Base-by-base conservation (phyloP, 1,139 yeast genomes). In the Debaryomyces sp. region DNA sequence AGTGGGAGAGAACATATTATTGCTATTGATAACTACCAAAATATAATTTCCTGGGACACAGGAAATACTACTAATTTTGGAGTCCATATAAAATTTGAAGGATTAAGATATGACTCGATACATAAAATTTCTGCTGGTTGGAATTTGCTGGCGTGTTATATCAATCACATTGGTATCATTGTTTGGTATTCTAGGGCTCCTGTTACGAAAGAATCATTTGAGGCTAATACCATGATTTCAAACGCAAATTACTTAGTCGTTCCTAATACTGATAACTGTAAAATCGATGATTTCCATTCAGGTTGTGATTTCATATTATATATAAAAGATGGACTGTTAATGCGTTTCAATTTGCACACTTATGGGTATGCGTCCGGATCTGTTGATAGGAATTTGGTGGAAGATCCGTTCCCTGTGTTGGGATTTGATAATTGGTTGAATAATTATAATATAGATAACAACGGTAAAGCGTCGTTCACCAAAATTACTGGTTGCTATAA, bases 1-100 rank as follows among this genome's bases (percentile, higher is more conserved):
- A 78, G 88, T 39, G 95, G 95, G 0, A 66, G 95, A 51, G 73
- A 80, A 39, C 92, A 85, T 62, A 75, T 87, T 43, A 64, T 87
- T 10, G 94, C 86, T 0, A 63, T 87, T 45, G 89, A 84, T 55
- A 67, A 73, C n/a, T 47, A 67, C 1, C 77, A 80, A 40, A 63
- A 69, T 9, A 55, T 87, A 1, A 85, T 82, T 73, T 73, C 82
- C 0, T 87, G 94, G 92, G 95, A 87, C 59, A 60, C 75, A 0
- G 78, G 78, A 1, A 66, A 73, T 30, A 56, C 62, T 0, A 67
- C 68, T 5, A 64, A 68, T 26, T 62, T 59, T 40, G 94, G 90
- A 0, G 75, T 82, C 2, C 64, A 63, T 41, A 54, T 87, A 34
- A 59, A 50, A 6, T 83, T 87, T 53, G 63, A 66, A 0, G 47